Evolutionary conservation across 2,329 filamentous ascomycete species (phyloP), one percentile per base, ranked within the genome.

Genomic region (Botrytis medusae): DNA sequence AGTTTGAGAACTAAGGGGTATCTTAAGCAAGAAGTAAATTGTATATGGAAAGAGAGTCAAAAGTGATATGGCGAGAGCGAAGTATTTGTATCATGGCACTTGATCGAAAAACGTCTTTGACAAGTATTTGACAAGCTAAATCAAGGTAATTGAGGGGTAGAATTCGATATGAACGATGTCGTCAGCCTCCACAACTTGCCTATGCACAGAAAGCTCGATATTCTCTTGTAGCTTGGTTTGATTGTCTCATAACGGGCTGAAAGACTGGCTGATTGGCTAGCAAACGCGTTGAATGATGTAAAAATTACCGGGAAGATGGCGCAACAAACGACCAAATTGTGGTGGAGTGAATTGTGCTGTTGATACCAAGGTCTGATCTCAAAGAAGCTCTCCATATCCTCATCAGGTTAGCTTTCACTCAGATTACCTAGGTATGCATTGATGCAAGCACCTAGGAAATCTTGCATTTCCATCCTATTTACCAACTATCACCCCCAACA

Each of bases 121-220:
- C 32, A 42, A 34, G 59, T 61, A 40, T 25, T 40, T 54, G 46
- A 54, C 7, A 37, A 54, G n/a, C 22, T 18, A 65, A 65, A 71
- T 51, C 69, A 71, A 71, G 69, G 60, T 57, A 64, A 71, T 54
- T 37, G 69, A 65, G 69, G 69, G 69, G 60, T 57, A 69, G 12
- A n/a, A n/a, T 69, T 34, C 44, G 68, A 46, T 40, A 61, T 65
- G 44, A 65, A 18, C 20, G 46, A 71, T 71, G 69, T 71, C 69
- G 46, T 71, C 69, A 71, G 60, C 42, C 60, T 57, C 60, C 65
- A n/a, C 48, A 42, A 46, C 34, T 57, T 68, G 40, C 25, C n/a
- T 37, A 54, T 42, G 29, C 37, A 68, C 42, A 2, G 34, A 40
- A 40, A 29, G 65, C 25, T 57, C 12, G 18, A 32, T 6, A 62